phyloP scores from a whole-genome alignment of 495 filamentous ascomycete genomes.

The Neurospora africana region DNA sequence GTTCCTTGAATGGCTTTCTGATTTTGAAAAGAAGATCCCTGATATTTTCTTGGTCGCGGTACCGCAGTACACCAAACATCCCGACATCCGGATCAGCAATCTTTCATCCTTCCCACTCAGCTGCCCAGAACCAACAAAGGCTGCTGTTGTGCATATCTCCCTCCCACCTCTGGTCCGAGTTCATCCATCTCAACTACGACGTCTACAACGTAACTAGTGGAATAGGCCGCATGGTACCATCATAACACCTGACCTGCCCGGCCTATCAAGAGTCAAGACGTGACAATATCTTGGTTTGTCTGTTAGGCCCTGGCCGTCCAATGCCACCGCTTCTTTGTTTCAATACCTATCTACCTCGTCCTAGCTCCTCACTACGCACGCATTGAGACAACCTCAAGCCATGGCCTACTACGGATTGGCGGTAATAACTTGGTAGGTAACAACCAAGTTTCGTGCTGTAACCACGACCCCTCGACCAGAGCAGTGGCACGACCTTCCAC shows the following conservation, averaged over 20 bases:
- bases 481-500: not conserved
- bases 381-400: not conserved
- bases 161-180: not conserved
- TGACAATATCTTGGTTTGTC: not conserved
- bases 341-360: not conserved
- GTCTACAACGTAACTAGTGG: not conserved
- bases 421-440: not conserved
- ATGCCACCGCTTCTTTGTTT: not conserved
- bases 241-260: not conserved
- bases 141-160: not conserved
- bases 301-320: not conserved
- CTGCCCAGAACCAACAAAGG: not conserved
- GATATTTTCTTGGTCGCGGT: not conserved
- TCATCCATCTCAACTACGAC: not conserved
- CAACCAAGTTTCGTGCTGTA: not conserved
- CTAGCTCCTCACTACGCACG: not conserved
- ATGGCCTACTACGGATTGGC: not conserved
- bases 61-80: too few species aligned
- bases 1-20: not conserved
- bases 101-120: not conserved
- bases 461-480: not conserved
- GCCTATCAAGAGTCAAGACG: not conserved
- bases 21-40: not conserved
- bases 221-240: not conserved
- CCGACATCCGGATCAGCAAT: not conserved